Evolutionary conservation across 805 yeast species (phyloP), one percentile per base, ranked within the genome.

Genomic region (Suhomyces xylopsoci): DNA sequence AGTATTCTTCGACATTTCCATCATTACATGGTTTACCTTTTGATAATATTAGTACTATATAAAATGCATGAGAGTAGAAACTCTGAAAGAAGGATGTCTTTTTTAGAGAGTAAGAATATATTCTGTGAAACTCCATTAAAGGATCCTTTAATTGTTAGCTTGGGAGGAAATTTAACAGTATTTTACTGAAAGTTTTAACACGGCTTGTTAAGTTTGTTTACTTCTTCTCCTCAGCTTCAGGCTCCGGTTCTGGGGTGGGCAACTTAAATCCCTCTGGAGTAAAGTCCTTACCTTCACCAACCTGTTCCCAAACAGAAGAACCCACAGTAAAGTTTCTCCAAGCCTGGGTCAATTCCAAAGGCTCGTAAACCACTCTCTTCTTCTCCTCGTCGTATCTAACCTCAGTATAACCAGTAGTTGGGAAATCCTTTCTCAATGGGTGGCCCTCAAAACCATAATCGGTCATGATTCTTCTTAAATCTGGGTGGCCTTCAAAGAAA

Each of bases 381-480:
- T 90, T 90, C 71, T 90, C 96, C 68, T 89, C 90, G 70, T 90
- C 96, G 73, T 88, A 90, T 67, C 92, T 82, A 41, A 89, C 90
- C 76, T 90, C 96, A 47, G 94, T 88, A 74, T 88, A 90, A 52
- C 96, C 96, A 41, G 94, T 87, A 43, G 93, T 85, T 61, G 96
- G 96, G 87, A 90, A 90, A 71, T 90, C 96, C 70, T 90, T 90
- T 72, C 96, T 82, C 67, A 89, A 79, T 12, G 96, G 96, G 67
- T 89, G 94, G 50, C 96, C 96, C 72, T 88, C 96, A 62, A 90
- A 89, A 20, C 96, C 96, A 70, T 89, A 89, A 72, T 89, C 96
- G 51, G 96, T 89, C 84, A 89, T 81, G 69, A 89, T 88, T 74
- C 96, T 81, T 74, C 96, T 84, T 66, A 89, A 78, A 70, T 89